Conservation (phyloP, 139 green algal genomes). For the Monoraphidium neglectum region DNA sequence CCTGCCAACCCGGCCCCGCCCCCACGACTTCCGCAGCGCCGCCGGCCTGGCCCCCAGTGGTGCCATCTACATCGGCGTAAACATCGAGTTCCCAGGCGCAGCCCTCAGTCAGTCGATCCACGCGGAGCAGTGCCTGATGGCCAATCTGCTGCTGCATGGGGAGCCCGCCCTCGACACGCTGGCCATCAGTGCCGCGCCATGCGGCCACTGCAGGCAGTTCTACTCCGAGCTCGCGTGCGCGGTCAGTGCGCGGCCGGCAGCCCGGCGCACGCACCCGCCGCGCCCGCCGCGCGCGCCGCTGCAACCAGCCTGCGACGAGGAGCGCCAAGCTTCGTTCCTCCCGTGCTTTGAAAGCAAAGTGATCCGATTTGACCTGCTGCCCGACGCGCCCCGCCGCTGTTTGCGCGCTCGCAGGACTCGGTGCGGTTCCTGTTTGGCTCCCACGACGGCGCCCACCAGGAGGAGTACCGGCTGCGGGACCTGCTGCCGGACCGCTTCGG, state of each 20-base stretch:
- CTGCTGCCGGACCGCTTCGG: constrained; percentile 57
- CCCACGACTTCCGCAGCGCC: constrained; percentile 64
- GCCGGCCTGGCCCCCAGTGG: constrained; percentile 73
- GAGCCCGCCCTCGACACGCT: constrained; percentile 61
- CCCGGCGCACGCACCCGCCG: no score
- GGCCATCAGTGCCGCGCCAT: constrained; percentile 78
- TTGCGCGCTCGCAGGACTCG: constrained; percentile 55
- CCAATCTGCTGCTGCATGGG: constrained; percentile 65
- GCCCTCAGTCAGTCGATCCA: constrained; percentile 86
- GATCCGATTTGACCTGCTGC: no score
- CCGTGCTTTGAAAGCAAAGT: no score
- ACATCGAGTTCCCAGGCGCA: constrained; percentile 80
- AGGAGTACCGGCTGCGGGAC: constrained; percentile 11
- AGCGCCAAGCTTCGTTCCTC: no score
- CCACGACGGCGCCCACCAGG: not conserved
- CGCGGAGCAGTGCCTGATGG: constrained; percentile 86
- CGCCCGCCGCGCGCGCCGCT: no score
- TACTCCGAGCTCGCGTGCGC: constrained; percentile 74
- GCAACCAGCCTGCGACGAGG: no score
- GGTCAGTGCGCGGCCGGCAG: no score
- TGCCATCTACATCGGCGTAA: constrained; percentile 83
- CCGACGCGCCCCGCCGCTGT: no score
- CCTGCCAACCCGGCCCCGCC: no score
- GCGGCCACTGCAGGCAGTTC: constrained; percentile 90
- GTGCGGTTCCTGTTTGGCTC: constrained; percentile 67